A percentile compares a stretch with the other conserved stretches of the same genome.
Conservation (phyloP, 768 basidiomycete genomes). For the Tricholoma sp. region DNA sequence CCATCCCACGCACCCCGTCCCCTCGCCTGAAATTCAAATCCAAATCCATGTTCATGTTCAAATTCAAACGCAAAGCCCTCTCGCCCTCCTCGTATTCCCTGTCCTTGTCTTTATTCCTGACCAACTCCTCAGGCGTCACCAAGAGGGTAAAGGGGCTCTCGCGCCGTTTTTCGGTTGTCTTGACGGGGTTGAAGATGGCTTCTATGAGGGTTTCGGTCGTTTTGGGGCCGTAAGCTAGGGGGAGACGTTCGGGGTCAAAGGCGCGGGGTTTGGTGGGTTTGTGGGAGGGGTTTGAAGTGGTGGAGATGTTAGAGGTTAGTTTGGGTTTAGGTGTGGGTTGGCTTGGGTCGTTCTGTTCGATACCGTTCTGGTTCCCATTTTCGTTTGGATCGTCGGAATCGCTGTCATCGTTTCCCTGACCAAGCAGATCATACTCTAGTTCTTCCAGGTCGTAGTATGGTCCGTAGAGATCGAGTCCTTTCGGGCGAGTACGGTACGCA, state of each 20-base stretch:
- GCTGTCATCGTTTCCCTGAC: neutral
- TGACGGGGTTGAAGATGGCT: conserved; percentile 70
- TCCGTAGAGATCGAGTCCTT: conserved; percentile 43
- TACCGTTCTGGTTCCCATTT: neutral
- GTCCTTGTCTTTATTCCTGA: too few relatives aligned
- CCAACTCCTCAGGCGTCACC: conserved; percentile 16
- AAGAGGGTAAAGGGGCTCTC: conserved; percentile 41
- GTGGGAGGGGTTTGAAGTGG: neutral
- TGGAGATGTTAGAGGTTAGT: too few relatives aligned
- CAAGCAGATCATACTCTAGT: conserved; percentile 31
- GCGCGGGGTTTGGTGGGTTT: conserved; percentile 4
- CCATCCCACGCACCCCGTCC: too few relatives aligned
- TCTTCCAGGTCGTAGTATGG: conserved; percentile 33
- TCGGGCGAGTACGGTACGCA: conserved; percentile 45
- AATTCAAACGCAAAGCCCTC: neutral
- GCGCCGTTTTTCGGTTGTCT: conserved; percentile 33
- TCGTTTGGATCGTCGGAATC: conserved; percentile 7
- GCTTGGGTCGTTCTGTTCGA: too few relatives aligned
- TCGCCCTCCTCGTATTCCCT: neutral
- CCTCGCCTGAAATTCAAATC: too few relatives aligned
- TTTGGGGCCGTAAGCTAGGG: conserved; percentile 50
- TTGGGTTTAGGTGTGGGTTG: too few relatives aligned
- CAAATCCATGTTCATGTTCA: too few relatives aligned
- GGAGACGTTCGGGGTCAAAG: conserved; percentile 41
- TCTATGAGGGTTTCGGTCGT: conserved; percentile 75